phyloP scores from a whole-genome alignment of 768 basidiomycete genomes.

The Asterophora parasitica region DNA sequence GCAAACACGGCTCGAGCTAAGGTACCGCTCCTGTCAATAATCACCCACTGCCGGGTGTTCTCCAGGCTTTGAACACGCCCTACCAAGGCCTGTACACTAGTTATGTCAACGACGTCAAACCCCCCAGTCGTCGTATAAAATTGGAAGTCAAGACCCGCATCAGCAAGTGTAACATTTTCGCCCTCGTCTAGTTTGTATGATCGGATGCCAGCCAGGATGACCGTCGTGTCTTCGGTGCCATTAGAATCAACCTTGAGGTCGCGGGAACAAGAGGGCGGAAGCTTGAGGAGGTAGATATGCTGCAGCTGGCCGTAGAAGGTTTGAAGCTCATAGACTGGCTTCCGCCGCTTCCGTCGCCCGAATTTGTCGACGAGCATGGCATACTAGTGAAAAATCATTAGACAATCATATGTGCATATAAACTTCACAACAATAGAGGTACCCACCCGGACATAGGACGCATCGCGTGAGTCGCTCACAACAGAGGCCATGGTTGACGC shows the following conservation, averaged over 20 bases:
- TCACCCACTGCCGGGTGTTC: neutral
- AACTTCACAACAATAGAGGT: no score
- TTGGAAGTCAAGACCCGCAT: no score
- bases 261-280: neutral
- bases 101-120: no score
- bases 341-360: neutral
- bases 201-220: neutral
- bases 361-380: neutral
- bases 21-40: neutral
- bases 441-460: no score
- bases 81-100: neutral
- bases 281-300: neutral
- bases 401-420: no score
- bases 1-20: neutral
- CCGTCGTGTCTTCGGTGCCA: neutral
- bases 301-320: slow-evolving; percentile 1
- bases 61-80: neutral
- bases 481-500: no score
- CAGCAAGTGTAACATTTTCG: neutral
- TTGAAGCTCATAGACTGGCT: neutral
- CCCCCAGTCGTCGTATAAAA: no score
- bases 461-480: no score
- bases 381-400: no score
- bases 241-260: neutral
- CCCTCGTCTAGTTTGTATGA: neutral